These are phyloP conservation scores for Aquanectria penicillioides DNA, from an alignment of 2,329 filamentous ascomycete genomes.

Conservation along the genomic window DNA sequence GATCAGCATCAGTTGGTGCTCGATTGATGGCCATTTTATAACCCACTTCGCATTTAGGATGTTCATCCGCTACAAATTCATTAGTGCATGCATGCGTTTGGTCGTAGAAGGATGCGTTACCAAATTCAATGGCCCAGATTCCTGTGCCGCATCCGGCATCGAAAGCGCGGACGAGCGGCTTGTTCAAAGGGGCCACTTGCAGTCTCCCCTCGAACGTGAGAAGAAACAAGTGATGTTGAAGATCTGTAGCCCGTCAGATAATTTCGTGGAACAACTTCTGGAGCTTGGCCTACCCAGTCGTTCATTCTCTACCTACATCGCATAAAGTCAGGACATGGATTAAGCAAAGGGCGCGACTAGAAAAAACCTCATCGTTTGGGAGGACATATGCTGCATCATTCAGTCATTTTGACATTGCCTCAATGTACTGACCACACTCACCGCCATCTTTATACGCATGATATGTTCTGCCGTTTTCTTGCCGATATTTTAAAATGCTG, in stretches of 20 bases:
- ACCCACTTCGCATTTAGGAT: slow-evolving; percentile 24
- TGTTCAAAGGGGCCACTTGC: neutral
- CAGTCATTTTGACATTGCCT: neutral
- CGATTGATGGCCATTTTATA: fast-evolving
- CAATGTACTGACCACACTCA: neutral
- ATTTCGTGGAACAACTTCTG: neutral
- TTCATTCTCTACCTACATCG: slow-evolving; percentile 20
- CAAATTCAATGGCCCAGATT: slow-evolving; percentile 30
- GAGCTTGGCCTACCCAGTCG: slow-evolving; percentile 6
- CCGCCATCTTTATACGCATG: slow-evolving; percentile 17
- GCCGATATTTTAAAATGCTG: slow-evolving; percentile 19
- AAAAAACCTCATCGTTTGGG: slow-evolving; percentile 26
- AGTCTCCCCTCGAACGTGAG: slow-evolving; percentile 25
- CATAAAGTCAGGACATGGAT: neutral
- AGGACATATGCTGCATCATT: slow-evolving; percentile 21
- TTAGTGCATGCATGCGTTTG: neutral
- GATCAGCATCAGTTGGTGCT: neutral
- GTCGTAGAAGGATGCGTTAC: neutral
- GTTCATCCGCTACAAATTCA: slow-evolving; percentile 16
- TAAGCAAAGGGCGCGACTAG: neutral
- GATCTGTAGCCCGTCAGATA: neutral
- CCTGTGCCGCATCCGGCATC: slow-evolving; percentile 26
- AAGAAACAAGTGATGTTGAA: slow-evolving; percentile 25
- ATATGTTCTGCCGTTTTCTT: slow-evolving; percentile 20
- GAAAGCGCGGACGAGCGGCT: neutral